A percentile compares a stretch with the other conserved stretches of the same genome.
These are phyloP conservation scores for Suillus decipiens DNA, from an alignment of 768 basidiomycete species.

Conservation along the genomic window DNA sequence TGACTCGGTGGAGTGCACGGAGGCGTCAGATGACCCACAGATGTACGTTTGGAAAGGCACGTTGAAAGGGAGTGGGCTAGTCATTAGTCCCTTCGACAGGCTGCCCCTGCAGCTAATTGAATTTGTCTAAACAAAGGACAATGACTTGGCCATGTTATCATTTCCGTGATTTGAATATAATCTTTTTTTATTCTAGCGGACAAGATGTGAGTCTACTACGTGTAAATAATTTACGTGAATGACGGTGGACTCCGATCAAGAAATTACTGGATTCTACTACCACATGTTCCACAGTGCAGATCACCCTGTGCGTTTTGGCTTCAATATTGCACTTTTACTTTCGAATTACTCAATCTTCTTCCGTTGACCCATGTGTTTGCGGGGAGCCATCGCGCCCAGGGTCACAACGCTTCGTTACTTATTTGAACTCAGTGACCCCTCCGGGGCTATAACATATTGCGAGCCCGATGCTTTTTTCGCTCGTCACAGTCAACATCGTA, in stretches of 20 bases:
- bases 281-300: neutral
- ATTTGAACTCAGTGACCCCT: neutral
- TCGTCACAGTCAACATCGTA: neutral
- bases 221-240: constrained; percentile 2
- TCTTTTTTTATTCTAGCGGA: constrained; percentile 2
- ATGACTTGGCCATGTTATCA: neutral
- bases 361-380: neutral
- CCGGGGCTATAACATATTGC: neutral
- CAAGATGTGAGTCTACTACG: neutral
- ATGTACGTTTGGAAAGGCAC: constrained; percentile 50
- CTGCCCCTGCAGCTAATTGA: neutral
- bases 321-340: neutral
- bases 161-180: neutral
- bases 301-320: neutral
- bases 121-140: constrained; percentile 1
- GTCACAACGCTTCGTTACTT: neutral
- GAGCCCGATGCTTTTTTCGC: neutral
- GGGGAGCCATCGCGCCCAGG: constrained; percentile 3
- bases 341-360: neutral
- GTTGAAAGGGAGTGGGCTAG: constrained; percentile 47
- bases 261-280: neutral
- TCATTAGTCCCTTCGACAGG: constrained; percentile 23
- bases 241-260: neutral
- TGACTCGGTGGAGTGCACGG: constrained; percentile 45
- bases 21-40: constrained; percentile 19